Percentiles rank a stretch among this genome's conserved stretches.
Evolutionary conservation across 164 flowering plant genomes (phyloP).

Genomic region (Aristolochia californica): DNA sequence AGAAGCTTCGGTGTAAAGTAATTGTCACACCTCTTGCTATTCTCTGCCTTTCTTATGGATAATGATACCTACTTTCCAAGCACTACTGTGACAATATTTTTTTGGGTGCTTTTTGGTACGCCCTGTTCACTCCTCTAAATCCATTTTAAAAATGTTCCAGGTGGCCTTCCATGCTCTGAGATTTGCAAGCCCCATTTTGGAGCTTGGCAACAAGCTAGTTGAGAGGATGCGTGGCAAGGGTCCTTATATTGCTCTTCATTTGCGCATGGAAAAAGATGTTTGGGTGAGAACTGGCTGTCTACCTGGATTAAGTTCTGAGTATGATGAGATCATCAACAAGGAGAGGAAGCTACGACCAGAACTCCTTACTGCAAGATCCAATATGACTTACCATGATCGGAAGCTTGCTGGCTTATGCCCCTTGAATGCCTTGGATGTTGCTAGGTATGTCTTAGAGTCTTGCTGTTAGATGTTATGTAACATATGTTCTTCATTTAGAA

Average conservation of each 20-base stretch:
- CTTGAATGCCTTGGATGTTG: slow-evolving; percentile 73
- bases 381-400: slow-evolving; percentile 81
- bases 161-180: slow-evolving; percentile 90
- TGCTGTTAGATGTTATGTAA: background rate
- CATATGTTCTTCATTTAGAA: too few species aligned
- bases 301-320: slow-evolving; percentile 71
- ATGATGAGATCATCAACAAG: slow-evolving; percentile 55
- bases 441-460: slow-evolving; percentile 34
- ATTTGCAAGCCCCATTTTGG: slow-evolving; percentile 59
- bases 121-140: background rate
- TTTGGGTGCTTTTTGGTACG: background rate
- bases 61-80: background rate
- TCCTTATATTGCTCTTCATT: slow-evolving; percentile 86
- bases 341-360: slow-evolving; percentile 74
- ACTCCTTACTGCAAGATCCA: slow-evolving; percentile 80
- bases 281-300: slow-evolving; percentile 99
- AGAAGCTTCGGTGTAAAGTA: slow-evolving; percentile 98
- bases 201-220: slow-evolving; percentile 77
- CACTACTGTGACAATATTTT: too few species aligned
- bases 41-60: background rate
- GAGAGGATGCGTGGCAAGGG: slow-evolving; percentile 85
- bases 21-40: background rate
- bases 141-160: slow-evolving; percentile 20
- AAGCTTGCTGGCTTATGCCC: slow-evolving; percentile 98
- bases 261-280: slow-evolving; percentile 96